Conservation (phyloP, 208 protist species). For the Trypanosoma platydactyli region DNA sequence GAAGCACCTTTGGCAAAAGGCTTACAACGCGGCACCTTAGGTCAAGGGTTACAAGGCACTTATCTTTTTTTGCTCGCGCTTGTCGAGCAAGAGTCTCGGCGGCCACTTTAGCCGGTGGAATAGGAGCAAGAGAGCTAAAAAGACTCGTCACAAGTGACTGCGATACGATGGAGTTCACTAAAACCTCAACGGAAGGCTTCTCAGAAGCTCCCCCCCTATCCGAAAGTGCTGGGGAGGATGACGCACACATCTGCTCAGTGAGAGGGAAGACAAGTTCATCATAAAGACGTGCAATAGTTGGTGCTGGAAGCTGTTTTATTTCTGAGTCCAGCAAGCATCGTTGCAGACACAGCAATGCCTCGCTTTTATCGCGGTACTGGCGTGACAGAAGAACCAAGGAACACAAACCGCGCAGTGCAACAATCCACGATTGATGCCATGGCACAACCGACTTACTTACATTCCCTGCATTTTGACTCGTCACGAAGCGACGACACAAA, state of each 20-base stretch:
- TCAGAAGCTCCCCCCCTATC: no score
- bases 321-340: constrained; percentile 60
- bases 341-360: constrained; percentile 63
- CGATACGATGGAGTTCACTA: neutral
- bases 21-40: constrained; percentile 70
- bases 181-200: neutral
- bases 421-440: constrained; percentile 49
- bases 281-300: constrained; percentile 51
- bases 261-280: constrained; percentile 75
- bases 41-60: constrained; percentile 33
- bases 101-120: neutral
- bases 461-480: neutral
- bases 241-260: constrained; percentile 62
- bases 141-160: constrained; percentile 21
- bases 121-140: constrained; percentile 17
- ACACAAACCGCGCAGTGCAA: constrained; percentile 45
- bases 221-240: neutral
- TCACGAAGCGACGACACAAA: constrained; percentile 21
- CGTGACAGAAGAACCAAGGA: constrained; percentile 45
- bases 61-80: neutral
- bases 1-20: constrained; percentile 65
- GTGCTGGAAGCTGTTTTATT: constrained; percentile 28
- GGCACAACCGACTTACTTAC: neutral
- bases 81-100: neutral
- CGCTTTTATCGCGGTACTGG: constrained; percentile 35